Evolutionary conservation across 768 basidiomycete species (phyloP).

Genomic region (Myochromella boudieri): DNA sequence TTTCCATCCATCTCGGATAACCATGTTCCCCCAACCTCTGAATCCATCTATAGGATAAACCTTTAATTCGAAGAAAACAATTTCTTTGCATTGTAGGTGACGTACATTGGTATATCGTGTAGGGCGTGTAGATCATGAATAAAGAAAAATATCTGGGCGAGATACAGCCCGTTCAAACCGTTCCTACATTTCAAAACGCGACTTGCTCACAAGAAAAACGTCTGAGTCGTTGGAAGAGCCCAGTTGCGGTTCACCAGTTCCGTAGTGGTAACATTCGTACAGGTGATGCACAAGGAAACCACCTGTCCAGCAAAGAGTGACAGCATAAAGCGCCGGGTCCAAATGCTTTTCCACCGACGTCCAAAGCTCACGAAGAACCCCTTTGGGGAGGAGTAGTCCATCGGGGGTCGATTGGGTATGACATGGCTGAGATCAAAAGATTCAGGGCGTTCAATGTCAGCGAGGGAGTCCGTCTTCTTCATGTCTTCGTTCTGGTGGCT

Average conservation of each 20-base stretch:
- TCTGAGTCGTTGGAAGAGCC: constrained; percentile 79
- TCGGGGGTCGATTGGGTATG: constrained; percentile 48
- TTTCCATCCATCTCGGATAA: constrained; percentile 82
- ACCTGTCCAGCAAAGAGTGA: constrained; percentile 77
- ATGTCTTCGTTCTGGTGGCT: constrained; percentile 5
- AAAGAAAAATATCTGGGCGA: constrained; percentile 72
- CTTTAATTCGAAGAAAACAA: too few relatives aligned
- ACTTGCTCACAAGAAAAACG: constrained; percentile 70
- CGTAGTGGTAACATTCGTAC: constrained; percentile 84
- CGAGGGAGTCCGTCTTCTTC: constrained; percentile 15
- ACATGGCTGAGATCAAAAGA: constrained; percentile 6
- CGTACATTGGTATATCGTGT: constrained; percentile 86
- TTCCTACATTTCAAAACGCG: too few relatives aligned
- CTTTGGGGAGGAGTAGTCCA: constrained; percentile 60
- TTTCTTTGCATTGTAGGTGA: too few relatives aligned
- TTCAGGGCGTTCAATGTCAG: constrained; percentile 11
- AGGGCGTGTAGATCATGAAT: constrained; percentile 78
- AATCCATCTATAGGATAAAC: too few relatives aligned
- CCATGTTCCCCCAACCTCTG: constrained; percentile 77
- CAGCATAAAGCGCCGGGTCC: constrained; percentile 73
- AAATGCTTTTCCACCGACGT: constrained; percentile 68
- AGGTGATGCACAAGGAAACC: constrained; percentile 85
- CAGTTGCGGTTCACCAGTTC: constrained; percentile 71
- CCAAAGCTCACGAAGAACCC: constrained; percentile 56
- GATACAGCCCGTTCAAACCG: too few relatives aligned